Evolutionary conservation across 805 yeast species (phyloP).

Genomic region (Candida corydali): DNA sequence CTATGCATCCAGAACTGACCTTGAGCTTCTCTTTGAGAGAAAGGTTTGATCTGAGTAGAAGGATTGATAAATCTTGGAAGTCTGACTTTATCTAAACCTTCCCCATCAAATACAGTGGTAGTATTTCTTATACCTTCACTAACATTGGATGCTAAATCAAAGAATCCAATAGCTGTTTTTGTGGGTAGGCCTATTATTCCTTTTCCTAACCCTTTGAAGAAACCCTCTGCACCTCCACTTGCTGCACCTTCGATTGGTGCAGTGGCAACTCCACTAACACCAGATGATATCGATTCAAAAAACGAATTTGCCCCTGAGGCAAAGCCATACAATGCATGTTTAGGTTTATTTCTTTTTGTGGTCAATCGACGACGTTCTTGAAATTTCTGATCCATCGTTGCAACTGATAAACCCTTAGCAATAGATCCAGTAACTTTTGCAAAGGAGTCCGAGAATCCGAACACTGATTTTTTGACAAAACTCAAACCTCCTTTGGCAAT

Average conservation of each 20-base stretch:
- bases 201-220: conserved; percentile 88
- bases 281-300: conserved; percentile 81
- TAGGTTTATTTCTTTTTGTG: conserved; percentile 73
- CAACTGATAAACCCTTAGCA: conserved; percentile 90
- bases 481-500: conserved; percentile 94
- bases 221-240: conserved; percentile 87
- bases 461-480: conserved; percentile 90
- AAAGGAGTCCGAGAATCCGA: conserved; percentile 90
- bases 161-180: conserved; percentile 90
- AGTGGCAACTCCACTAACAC: conserved; percentile 82
- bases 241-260: conserved; percentile 90
- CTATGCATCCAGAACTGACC: conserved; percentile 92
- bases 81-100: conserved; percentile 72
- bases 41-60: conserved; percentile 73
- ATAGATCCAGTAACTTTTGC: conserved; percentile 90
- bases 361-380: conserved; percentile 77
- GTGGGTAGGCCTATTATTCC: conserved; percentile 97
- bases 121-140: conserved; percentile 93
- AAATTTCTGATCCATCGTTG: conserved; percentile 79
- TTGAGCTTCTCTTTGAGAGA: conserved; percentile 76
- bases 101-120: conserved; percentile 82
- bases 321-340: conserved; percentile 80
- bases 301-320: conserved; percentile 86
- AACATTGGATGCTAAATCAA: conserved; percentile 87
- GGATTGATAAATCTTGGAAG: conserved; percentile 72